Evolutionary conservation across 495 filamentous ascomycete genomes (phyloP).

Genomic region (Tetracladium marchalianum): DNA sequence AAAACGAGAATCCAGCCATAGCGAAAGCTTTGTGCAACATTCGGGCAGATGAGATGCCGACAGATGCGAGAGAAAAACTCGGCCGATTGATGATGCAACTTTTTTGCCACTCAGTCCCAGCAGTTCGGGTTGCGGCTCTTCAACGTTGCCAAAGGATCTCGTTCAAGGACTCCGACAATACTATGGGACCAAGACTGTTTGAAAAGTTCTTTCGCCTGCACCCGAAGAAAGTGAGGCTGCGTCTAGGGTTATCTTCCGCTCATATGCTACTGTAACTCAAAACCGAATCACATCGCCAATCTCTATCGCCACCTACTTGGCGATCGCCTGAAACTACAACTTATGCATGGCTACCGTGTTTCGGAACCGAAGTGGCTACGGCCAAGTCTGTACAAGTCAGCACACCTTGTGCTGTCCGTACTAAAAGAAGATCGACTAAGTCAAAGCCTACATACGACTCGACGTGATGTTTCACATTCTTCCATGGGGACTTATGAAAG

Average conservation of each 20-base stretch:
- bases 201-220: neutral
- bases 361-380: neutral
- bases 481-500: neutral
- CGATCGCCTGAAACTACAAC: neutral
- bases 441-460: neutral
- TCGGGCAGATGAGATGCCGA: neutral
- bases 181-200: neutral
- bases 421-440: slow-evolving; percentile 1
- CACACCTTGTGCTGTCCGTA: neutral
- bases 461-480: neutral
- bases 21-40: slow-evolving; percentile 1
- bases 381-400: neutral
- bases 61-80: neutral
- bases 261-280: neutral
- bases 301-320: neutral
- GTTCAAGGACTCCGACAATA: neutral
- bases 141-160: neutral
- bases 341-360: neutral
- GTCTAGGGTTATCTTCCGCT: neutral
- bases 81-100: neutral
- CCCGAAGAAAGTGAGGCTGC: neutral
- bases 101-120: neutral
- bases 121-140: slow-evolving; percentile 1
- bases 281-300: neutral
- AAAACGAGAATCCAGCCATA: neutral